Base-by-base conservation (phyloP, 179 eudicot species). In the Pouteria campechiana region DNA sequence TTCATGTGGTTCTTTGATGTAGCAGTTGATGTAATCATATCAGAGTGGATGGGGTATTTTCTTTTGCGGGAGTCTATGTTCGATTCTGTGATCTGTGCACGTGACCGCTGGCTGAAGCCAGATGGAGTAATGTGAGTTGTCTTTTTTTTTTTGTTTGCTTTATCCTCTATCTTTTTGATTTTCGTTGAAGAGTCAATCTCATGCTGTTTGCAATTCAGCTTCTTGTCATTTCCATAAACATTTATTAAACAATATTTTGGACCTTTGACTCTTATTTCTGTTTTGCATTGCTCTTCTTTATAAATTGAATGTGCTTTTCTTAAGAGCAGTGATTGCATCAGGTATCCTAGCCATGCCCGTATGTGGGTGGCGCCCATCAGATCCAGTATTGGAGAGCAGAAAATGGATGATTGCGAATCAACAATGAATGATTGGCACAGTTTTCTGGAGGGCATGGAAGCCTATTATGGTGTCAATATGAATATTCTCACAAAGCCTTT, bases 1-100 rank as follows among this genome's bases (percentile, higher is more conserved):
- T 29, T 17, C 18, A 16, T 33, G 13, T 38, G 13, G 16, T 27
- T 3, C 44, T 44, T 60, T 54, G 25, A 37, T 65, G 62, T n/a
- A 34, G 61, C 79, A 90, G 98, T 88, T 48, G 96, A 88, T 67
- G 84, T 88, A 30, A 88, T 88, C 38, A 88, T 90, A 47, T 90
- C 98, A 0, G 98, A 90, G 58, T 90, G 98, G 98, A 90, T 90
- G 98, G 98, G 98, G 19, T 82, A 90, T 68, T 90, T 90, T 63
- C 95, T 90, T 54, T 80, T 90, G 12, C 95, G 98, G 44, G 98
- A 90, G 60, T 90, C 98, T 40, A 90, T 90, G 98, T 82, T 86
- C 41, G 98, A 90, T 59, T 90, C 98, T 16, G 98, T 90, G 20
- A 79, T 90, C 34, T 90, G 69, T 50, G 98, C 98, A 12, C 94